A percentile compares a stretch with the other conserved stretches of the same genome.
phyloP scores from a whole-genome alignment of 805 yeast genomes.

The Kuraishia ogatae region DNA sequence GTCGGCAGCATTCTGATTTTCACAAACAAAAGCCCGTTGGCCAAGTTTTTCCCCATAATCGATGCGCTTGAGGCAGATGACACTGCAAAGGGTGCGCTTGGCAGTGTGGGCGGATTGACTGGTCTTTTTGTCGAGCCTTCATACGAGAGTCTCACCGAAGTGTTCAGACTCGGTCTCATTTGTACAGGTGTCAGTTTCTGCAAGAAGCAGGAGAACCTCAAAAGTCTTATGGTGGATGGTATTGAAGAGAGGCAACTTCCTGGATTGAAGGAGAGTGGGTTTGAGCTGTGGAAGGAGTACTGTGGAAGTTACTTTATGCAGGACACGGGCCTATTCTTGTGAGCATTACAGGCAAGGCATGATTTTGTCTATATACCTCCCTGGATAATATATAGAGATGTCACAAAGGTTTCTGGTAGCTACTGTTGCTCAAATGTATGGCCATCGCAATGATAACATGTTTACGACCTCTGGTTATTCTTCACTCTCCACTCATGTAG shows the following conservation, averaged over 20 bases:
- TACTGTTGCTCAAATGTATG: too few relatives aligned
- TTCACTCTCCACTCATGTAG: too few relatives aligned
- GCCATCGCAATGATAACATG: too few relatives aligned
- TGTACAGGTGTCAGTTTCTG: constrained; percentile 45
- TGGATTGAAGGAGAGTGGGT: constrained; percentile 16
- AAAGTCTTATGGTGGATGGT: constrained; percentile 9
- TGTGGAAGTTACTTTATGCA: constrained; percentile 13
- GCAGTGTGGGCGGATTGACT: constrained; percentile 38
- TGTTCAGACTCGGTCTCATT: constrained; percentile 46
- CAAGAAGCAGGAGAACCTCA: constrained; percentile 20
- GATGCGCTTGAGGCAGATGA: constrained; percentile 25
- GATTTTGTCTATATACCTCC: too few relatives aligned
- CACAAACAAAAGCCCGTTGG: constrained; percentile 33
- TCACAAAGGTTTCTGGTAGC: too few relatives aligned
- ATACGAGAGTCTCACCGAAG: constrained; percentile 42
- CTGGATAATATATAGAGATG: too few relatives aligned
- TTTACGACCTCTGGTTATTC: too few relatives aligned
- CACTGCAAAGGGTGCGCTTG: neutral
- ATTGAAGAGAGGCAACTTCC: constrained; percentile 6
- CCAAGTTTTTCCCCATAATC: constrained; percentile 44
- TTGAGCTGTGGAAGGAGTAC: constrained; percentile 13
- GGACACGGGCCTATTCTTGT: constrained; percentile 3
- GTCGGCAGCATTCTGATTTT: constrained; percentile 44
- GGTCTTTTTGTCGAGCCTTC: constrained; percentile 46
- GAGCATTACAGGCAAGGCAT: neutral